Base-by-base conservation (phyloP, 2,329 filamentous ascomycete genomes). In the Penicillium italicum region DNA sequence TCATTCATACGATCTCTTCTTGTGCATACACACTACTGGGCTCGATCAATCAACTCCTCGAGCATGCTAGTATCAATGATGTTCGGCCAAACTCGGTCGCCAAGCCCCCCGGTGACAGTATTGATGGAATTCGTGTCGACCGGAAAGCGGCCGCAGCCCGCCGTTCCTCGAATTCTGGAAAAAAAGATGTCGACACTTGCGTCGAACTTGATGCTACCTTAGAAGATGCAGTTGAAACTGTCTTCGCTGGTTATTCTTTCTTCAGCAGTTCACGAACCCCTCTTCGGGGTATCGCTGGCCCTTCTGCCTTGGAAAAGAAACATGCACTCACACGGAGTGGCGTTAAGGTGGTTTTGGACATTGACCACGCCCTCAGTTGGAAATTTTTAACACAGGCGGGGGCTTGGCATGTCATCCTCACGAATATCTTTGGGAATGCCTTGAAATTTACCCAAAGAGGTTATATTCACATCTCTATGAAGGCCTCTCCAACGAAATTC, bases 1-100 rank as follows among this genome's bases (percentile, higher is more conserved):
- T 70, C 34, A 34, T 69, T 9, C 57, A 66, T 30, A 67, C 72
- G 0, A 68, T 76, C 26, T 66, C 69, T 26, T 70, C 64, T 18
- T 77, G 73, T 46, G 73, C 72, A 1, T 66, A 68, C n/a, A 76
- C 74, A 1, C 57, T 77, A 1, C 63, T 76, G 1, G 73, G 75
- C 31, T 75, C 73, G 0, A 66, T 77, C 16, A 68, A 72, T 31
- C 65, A 72, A 30, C 60, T 73, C 18, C 62, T 71, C 0, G 67
- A 69, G 11, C 63, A 59, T 45, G 57, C 64, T 10, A 62, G 62
- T 26, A 66, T 66, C 18, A 66, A 66, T n/a, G 59, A 61, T 37
- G 40, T 57, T 37, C 50, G 24, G 31, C 30, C 46, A 5, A 54
- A 38, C 18, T 18, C 50, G 18, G 26, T 36, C 11, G 43, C 33